Evolutionary conservation across 768 basidiomycete species (phyloP), one percentile per base, ranked within the genome.

Genomic region (Naganishia vaughanmartiniae): DNA sequence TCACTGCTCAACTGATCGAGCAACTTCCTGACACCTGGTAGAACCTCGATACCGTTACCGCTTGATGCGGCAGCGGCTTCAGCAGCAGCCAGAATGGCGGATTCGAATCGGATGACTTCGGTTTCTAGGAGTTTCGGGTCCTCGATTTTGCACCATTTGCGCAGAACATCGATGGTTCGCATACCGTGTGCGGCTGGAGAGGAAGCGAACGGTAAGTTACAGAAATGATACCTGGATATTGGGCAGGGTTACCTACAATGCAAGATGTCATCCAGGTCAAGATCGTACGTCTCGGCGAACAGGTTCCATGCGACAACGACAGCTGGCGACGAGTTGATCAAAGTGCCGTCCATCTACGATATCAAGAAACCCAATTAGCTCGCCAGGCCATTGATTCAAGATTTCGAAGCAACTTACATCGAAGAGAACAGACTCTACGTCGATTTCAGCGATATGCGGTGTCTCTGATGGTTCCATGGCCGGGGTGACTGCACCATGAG

Each of bases 241-340:
- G 33, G 10, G 30, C 24, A 45, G 4, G 11, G 7, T 33, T 56
- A 73, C 75, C 74, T 58, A 81, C 80, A 79, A 33, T 74, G 68
- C 45, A 82, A 63, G 68, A 82, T 81, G 45, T 80, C 76, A 14
- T 80, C 76, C 15, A 82, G 72, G 58, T 80, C 77, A 12, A 80
- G 72, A 53, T 74, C 71, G 71, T 91, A 91, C 55, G 87, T 85
- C 58, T 83, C 82, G 54, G 85, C 83, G 76, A 91, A 92, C 55
- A 83, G 85, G 57, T 85, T 82, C 92, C 92, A 93, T 28, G 91
- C 89, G 73, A 84, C 84, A 69, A 87, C 77, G 48, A 92, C 89
- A 5, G 91, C 92, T 0, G 90, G 90, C 10, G 89, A 90, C 2
- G 91, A 91, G 82, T 91, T 89, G 73, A 91, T 87, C 70, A 91